Evolutionary conservation across 306 rosid species (phyloP).

Genomic region (Citrullus amarus): DNA sequence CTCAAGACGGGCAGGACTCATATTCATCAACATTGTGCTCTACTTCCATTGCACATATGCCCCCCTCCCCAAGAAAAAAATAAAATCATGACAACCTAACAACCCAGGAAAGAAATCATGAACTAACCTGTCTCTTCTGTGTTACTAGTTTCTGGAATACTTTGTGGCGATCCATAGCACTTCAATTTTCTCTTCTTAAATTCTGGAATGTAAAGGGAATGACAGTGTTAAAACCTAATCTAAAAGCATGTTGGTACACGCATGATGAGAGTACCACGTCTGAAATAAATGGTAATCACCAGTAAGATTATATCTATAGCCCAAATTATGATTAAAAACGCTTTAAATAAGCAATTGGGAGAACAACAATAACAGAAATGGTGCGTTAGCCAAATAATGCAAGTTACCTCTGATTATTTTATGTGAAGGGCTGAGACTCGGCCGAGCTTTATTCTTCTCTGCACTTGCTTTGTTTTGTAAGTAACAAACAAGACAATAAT

Average conservation of each 20-base stretch:
- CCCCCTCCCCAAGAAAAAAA: neutral
- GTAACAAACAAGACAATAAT: slow-evolving; percentile 1
- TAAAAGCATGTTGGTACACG: neutral
- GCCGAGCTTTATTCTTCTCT: slow-evolving; percentile 18
- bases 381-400: neutral
- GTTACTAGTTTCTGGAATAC: slow-evolving; percentile 37
- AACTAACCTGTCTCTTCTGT: slow-evolving; percentile 40
- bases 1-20: neutral
- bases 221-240: neutral
- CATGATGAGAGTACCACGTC: neutral
- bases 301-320: neutral
- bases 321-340: neutral
- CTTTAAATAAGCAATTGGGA: neutral
- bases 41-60: neutral
- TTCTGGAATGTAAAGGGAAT: slow-evolving; percentile 37
- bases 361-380: neutral
- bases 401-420: slow-evolving; percentile 54
- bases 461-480: slow-evolving; percentile 6
- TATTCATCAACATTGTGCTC: neutral
- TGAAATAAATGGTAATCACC: neutral
- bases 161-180: slow-evolving; percentile 45
- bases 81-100: neutral
- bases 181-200: slow-evolving; percentile 67
- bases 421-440: slow-evolving; percentile 65
- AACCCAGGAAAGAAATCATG: slow-evolving; percentile 3